phyloP scores from a whole-genome alignment of 441 rosid genomes.

The Manihot esculenta region DNA sequence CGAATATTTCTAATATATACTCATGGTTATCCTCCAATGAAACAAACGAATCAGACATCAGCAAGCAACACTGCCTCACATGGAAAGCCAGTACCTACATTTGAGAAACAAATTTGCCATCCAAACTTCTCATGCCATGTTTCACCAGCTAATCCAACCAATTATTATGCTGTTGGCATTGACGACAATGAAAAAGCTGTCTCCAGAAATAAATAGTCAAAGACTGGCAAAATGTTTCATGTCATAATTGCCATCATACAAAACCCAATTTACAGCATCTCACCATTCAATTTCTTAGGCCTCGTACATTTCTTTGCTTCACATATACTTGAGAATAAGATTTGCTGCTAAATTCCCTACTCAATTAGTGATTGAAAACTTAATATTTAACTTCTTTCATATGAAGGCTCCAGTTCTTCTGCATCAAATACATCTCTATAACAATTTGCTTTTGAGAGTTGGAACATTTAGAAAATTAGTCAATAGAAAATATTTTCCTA shows the following conservation, averaged over 20 bases:
- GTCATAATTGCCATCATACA: background rate
- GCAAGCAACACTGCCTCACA: background rate
- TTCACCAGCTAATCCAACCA: constrained; percentile 12
- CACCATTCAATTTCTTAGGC: background rate
- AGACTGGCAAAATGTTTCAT: background rate
- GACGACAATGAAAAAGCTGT: background rate
- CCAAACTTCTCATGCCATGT: constrained; percentile 2
- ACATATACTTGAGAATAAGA: background rate
- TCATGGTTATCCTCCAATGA: background rate
- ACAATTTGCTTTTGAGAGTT: no score
- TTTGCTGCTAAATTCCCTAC: background rate
- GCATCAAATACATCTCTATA: no score
- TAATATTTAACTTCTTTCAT: background rate
- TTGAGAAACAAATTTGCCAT: background rate
- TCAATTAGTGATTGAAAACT: background rate
- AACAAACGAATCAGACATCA: background rate
- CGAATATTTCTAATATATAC: background rate
- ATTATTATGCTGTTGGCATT: background rate
- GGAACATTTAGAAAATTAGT: no score
- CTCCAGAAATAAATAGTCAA: background rate
- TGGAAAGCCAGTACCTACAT: background rate
- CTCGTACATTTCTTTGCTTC: background rate
- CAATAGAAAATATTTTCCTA: no score
- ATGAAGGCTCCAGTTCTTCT: no score
- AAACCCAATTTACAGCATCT: background rate